Base-by-base conservation (phyloP, 768 basidiomycete species). In the Neoboletus brunneissimus region DNA sequence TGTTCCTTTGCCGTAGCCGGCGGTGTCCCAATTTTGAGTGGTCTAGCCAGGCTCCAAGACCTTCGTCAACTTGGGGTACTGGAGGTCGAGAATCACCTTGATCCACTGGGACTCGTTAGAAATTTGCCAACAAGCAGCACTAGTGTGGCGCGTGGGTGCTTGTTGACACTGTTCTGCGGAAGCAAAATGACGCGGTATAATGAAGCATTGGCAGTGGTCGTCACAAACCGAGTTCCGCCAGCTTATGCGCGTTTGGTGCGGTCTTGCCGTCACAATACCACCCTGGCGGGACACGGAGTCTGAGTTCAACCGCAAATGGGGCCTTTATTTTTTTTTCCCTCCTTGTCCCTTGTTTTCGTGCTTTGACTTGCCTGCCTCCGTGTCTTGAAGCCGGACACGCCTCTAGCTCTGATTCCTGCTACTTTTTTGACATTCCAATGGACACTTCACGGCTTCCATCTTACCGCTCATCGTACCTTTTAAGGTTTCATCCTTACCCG, bases 401-500 rank as follows among this genome's bases (percentile, higher is more conserved):
- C 32, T 35, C 45, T 32, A 29, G 20, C 44, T 41, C 49, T 32
- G 40, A 29, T 10, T 43, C 45, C 29, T 55, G 5, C 46, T 44
- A 29, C 32, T 16, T 41, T 48, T 29, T 45, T 15, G 18, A 45
- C 32, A 25, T 31, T 38, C 29, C 11, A 29, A 65, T 72, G 66
- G 66, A 70, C 40, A 34, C 48, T 0, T 40, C 43, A 0, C 42
- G 59, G 0, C 55, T 71, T 0, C 71, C 69, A 0, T 48, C 63
- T 38, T 71, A 72, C 47, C 65, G 69, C 13, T 69, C 67, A 2
- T 71, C 69, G 0, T 59, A 73, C 34, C 45, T 73, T 6, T 43
- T 67, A 27, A 55, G 69, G 20, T 72, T 57, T 22, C 69, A 70
- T 53, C 69, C 69, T 34, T 70, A 70, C 55, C 68, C 69, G 42